Percentiles rank a stretch among this genome's conserved stretches.
Evolutionary conservation across 257 asterid species (phyloP).

Genomic region (Solanum habrochaites): DNA sequence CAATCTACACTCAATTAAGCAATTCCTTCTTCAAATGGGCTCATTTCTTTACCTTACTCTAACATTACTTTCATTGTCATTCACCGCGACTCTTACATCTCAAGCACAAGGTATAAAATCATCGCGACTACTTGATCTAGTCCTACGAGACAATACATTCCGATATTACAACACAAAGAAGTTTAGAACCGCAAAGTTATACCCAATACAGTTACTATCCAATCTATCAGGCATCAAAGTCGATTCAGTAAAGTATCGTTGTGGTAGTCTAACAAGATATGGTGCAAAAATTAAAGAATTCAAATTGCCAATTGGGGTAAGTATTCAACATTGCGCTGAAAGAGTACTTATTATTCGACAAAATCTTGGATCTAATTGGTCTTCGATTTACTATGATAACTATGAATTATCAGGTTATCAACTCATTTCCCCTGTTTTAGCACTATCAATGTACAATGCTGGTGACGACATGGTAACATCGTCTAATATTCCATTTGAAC

Average conservation of each 20-base stretch:
- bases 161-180: constrained; percentile 21
- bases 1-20: neutral
- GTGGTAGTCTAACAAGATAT: constrained; percentile 73
- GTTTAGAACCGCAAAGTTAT: constrained; percentile 51
- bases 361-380: constrained; percentile 58
- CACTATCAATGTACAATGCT: constrained; percentile 47
- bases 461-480: constrained; percentile 1
- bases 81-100: constrained; percentile 3
- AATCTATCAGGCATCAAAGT: constrained; percentile 59
- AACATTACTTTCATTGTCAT: constrained; percentile 17
- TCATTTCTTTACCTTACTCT: constrained; percentile 18
- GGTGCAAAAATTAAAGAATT: constrained; percentile 62
- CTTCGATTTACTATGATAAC: constrained; percentile 44
- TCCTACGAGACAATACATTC: constrained; percentile 64
- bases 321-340: constrained; percentile 37
- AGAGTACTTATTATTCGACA: constrained; percentile 52
- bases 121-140: constrained; percentile 48
- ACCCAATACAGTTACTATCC: constrained; percentile 37
- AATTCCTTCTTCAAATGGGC: constrained; percentile 31
- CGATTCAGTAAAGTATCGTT: constrained; percentile 41
- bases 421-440: constrained; percentile 60
- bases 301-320: constrained; percentile 24
- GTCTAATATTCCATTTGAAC: constrained; percentile 25
- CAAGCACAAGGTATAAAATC: constrained; percentile 49
- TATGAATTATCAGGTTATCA: constrained; percentile 57